phyloP scores from a whole-genome alignment of 208 protist species.

The Crithidia fasciculata region DNA sequence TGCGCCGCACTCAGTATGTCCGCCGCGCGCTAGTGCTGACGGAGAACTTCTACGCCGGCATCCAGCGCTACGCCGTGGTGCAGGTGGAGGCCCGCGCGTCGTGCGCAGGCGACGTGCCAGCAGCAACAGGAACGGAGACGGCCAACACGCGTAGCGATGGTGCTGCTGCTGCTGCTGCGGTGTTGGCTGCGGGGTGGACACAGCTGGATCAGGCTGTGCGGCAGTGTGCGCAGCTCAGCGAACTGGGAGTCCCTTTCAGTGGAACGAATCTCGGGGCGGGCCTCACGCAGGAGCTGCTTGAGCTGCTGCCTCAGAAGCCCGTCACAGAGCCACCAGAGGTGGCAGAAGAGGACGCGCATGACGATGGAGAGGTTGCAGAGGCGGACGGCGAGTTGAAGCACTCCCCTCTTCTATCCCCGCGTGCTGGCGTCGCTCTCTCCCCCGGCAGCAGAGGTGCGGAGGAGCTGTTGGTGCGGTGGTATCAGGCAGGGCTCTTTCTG shows the following conservation, averaged over 20 bases:
- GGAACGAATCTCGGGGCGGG: slow-evolving; percentile 97
- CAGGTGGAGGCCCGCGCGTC: slow-evolving; percentile 27
- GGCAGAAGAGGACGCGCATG: neutral
- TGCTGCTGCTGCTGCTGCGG: neutral
- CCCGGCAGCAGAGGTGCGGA: slow-evolving; percentile 26
- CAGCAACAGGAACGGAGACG: neutral
- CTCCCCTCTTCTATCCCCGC: neutral
- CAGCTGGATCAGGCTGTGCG: slow-evolving; percentile 18
- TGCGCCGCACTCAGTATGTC: slow-evolving; percentile 53
- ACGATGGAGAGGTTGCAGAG: neutral
- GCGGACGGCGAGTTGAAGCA: neutral
- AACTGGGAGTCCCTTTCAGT: slow-evolving; percentile 93
- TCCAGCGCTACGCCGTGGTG: slow-evolving; percentile 93
- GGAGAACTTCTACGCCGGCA: slow-evolving; percentile 96
- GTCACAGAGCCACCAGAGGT: slow-evolving; percentile 48
- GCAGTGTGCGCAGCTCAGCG: slow-evolving; percentile 50
- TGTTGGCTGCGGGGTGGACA: slow-evolving; percentile 15
- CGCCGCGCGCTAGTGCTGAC: slow-evolving; percentile 95
- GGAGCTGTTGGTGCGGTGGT: slow-evolving; percentile 96
- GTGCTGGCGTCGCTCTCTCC: neutral
- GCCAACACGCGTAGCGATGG: neutral
- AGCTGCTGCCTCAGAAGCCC: slow-evolving; percentile 26
- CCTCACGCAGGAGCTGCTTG: slow-evolving; percentile 9
- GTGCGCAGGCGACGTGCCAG: neutral
- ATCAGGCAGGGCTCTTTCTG: slow-evolving; percentile 89